Base-by-base conservation (phyloP, 2,329 filamentous ascomycete species). In the Didymellaceae sp. region DNA sequence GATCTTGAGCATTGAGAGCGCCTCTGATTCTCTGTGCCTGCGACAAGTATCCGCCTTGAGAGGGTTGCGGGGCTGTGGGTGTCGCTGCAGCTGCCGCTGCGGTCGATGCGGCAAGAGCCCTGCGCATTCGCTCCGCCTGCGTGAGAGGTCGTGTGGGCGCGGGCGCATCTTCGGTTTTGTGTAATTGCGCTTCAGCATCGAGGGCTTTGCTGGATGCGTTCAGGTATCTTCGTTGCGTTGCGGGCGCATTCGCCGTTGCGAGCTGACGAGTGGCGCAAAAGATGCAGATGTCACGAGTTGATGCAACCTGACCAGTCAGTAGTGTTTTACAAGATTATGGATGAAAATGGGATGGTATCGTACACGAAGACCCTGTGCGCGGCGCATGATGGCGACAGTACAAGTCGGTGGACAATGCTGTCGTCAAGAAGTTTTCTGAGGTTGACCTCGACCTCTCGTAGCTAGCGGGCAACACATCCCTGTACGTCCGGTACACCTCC, bases 201-300 rank as follows among this genome's bases (percentile, higher is more conserved):
- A 64, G 60, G 13, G 60, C 58, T 57, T 59, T 65, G 31, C 59
- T 67, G 6, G 70, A 73, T 16, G 65, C 69, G 55, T 66, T 70
- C 45, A 74, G 55, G 14, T 64, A 41, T 39, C 71, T 58, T 31
- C 63, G 63, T 34, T 73, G 71, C n/a, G 58, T 45, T n/a, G 59
- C 26, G 7, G 53, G 57, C 11, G 51, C 32, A 39, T 61, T 61
- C 41, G 58, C 55, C 20, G 55, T 53, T 45, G 62, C 57, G 37
- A 64, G 39, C 59, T 69, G 68, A 33, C 68, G 66, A 49, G 67
- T 66, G 62, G 72, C 69, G 65, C 72, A 74, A 42, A 74, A 71
- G 58, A 72, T 56, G 61, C 71, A 74, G 39, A 74, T 58, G 45
- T 72, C 63, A 55, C 69, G 70, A 52, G 69, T 63, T 22, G 70